Conservation (phyloP, 192 early-diverging fungal species). For the Coemansia sp. region DNA sequence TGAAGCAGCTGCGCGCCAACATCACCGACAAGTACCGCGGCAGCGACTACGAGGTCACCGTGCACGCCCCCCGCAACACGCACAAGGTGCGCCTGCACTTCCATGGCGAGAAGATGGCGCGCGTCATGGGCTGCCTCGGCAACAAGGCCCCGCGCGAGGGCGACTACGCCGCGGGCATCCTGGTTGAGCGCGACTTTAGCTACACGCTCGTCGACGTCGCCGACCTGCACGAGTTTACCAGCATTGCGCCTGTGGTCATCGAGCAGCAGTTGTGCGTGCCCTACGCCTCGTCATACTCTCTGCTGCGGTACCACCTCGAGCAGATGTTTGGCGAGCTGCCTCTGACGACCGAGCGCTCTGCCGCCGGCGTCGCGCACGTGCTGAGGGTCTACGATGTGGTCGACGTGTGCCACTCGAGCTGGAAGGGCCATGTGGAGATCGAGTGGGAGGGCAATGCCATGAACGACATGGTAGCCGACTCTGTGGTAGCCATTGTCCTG, state of each 20-base stretch:
- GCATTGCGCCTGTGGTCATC: slow-evolving; percentile 73
- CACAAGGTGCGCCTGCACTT: slow-evolving; percentile 91
- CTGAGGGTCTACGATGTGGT: slow-evolving; percentile 75
- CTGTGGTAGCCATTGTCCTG: slow-evolving; percentile 82
- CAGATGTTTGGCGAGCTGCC: slow-evolving; percentile 87
- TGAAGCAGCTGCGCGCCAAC: slow-evolving; percentile 88
- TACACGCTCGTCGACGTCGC: slow-evolving; percentile 81
- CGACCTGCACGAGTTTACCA: slow-evolving; percentile 85
- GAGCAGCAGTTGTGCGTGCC: slow-evolving; percentile 80
- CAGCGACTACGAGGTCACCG: slow-evolving; percentile 75
- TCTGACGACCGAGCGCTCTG: slow-evolving; percentile 27
- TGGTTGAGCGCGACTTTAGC: slow-evolving; percentile 90
- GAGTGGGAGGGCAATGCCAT: slow-evolving; percentile 92
- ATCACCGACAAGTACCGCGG: slow-evolving; percentile 83
- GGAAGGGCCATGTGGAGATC: slow-evolving; percentile 60
- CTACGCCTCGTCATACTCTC: slow-evolving; percentile 71
- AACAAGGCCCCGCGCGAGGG: slow-evolving; percentile 71
- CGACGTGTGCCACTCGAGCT: slow-evolving; percentile 68
- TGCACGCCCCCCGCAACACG: slow-evolving; percentile 89
- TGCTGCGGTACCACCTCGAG: slow-evolving; percentile 90
- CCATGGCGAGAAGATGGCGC: slow-evolving; percentile 93
- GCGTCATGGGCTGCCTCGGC: slow-evolving; percentile 82
- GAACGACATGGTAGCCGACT: slow-evolving; percentile 97
- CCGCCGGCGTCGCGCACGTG: slow-evolving; percentile 17
- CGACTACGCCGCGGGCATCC: slow-evolving; percentile 71